A percentile compares a stretch with the other conserved stretches of the same genome.
phyloP scores from a whole-genome alignment of 202 grass and related monocot genomes.

The Cymbopogon flexuosus region DNA sequence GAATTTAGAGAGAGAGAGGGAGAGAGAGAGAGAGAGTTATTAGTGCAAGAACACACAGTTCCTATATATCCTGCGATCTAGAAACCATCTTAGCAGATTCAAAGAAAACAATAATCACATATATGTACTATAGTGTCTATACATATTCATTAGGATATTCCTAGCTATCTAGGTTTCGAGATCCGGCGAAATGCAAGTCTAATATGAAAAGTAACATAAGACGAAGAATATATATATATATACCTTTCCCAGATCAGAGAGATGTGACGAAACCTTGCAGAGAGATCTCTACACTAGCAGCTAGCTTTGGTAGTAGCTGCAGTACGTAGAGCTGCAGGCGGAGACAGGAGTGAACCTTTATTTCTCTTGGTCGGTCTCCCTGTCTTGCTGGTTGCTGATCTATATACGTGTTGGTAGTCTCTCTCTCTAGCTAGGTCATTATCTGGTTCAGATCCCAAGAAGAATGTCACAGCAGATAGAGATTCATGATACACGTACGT shows the following conservation, averaged over 20 bases:
- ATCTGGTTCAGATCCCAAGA: slow-evolving; percentile 44
- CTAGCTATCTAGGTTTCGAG: not conserved
- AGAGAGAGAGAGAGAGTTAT: not conserved
- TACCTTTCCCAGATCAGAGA: slow-evolving; percentile 17
- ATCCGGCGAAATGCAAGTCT: not conserved
- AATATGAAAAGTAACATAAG: not conserved
- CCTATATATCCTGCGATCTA: too few species aligned
- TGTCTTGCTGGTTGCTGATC: slow-evolving; percentile 9
- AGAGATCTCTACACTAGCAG: slow-evolving; percentile 37
- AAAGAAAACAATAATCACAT: not conserved
- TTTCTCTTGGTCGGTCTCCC: slow-evolving; percentile 1
- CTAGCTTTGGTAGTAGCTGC: slow-evolving; percentile 5
- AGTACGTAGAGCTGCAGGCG: not conserved
- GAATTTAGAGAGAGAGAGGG: not conserved
- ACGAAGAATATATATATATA: not conserved
- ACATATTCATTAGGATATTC: not conserved
- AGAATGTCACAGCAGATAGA: slow-evolving; percentile 29
- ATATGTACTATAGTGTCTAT: not conserved
- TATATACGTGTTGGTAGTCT: not conserved
- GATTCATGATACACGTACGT: not conserved
- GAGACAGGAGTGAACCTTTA: slow-evolving; percentile 28
- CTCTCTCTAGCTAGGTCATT: slow-evolving; percentile 20
- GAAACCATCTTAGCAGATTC: slow-evolving; percentile 1
- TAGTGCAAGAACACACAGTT: not conserved
- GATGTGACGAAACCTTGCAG: slow-evolving; percentile 27